phyloP scores from a whole-genome alignment of 148 eudicot species.

The Heliosperma pusillum region DNA sequence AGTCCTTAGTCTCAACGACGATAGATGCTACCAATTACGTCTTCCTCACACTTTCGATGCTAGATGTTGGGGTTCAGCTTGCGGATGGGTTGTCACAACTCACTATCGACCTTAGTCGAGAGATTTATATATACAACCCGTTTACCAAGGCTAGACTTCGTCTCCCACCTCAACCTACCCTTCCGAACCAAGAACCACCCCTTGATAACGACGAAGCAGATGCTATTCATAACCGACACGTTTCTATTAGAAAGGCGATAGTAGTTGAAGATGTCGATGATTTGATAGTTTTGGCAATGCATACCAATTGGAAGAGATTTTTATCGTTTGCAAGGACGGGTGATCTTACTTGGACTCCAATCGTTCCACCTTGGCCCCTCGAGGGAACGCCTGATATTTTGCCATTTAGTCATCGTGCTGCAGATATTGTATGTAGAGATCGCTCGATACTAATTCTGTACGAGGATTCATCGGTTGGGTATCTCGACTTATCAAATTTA shows the following conservation, averaged over 20 bases:
- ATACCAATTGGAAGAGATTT: background rate
- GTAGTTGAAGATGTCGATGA: background rate
- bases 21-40: background rate
- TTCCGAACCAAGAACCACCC: background rate
- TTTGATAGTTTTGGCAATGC: background rate
- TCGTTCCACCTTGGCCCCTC: background rate
- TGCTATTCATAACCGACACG: background rate
- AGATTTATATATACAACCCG: slow-evolving; percentile 4
- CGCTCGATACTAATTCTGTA: background rate
- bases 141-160: background rate
- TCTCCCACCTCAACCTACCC: background rate
- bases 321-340: slow-evolving; percentile 12
- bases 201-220: background rate
- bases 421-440: background rate
- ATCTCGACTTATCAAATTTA: background rate
- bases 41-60: background rate
- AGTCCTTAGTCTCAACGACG: background rate
- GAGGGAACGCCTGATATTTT: too few species aligned
- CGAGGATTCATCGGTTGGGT: background rate
- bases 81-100: slow-evolving; percentile 9
- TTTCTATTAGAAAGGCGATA: background rate
- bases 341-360: slow-evolving; percentile 7
- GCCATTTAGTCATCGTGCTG: background rate
- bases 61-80: slow-evolving; percentile 12
- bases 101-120: background rate